phyloP scores from a whole-genome alignment of 2,329 filamentous ascomycete species.

The Sphaceloma murrayae region DNA sequence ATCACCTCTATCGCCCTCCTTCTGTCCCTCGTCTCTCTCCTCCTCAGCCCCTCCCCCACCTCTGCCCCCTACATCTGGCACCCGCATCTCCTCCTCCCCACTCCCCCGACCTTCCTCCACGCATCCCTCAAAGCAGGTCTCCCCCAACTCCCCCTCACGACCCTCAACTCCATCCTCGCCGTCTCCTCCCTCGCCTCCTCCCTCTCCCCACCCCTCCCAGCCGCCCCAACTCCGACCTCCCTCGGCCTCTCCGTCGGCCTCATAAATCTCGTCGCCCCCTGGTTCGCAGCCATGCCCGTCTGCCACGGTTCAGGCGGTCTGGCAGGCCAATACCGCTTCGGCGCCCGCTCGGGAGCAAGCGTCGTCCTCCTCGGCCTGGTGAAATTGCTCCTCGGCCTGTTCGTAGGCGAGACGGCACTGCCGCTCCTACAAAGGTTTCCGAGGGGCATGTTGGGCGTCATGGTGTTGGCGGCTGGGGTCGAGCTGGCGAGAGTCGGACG shows the following conservation, averaged over 20 bases:
- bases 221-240: conserved; percentile 59
- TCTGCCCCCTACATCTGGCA: conserved; percentile 47
- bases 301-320: conserved; percentile 89
- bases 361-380: conserved; percentile 67
- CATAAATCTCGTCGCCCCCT: conserved; percentile 79
- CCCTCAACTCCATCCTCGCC: conserved; percentile 36
- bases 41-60: conserved; percentile 55
- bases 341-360: conserved; percentile 76
- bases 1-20: conserved; percentile 86
- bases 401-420: conserved; percentile 66
- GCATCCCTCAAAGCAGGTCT: conserved; percentile 47
- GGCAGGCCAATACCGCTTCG: conserved; percentile 84
- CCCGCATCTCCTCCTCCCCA: conserved; percentile 55
- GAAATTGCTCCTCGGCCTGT: conserved; percentile 66
- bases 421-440: conserved; percentile 64
- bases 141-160: conserved; percentile 45
- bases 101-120: conserved; percentile 22
- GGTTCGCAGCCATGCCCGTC: conserved; percentile 91
- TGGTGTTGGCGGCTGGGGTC: conserved; percentile 81
- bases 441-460: conserved; percentile 65
- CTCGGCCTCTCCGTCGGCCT: conserved; percentile 70
- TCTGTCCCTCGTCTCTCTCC: conserved; percentile 40
- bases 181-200: conserved; percentile 70
- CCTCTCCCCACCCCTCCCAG: conserved; percentile 47
- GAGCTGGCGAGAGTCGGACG: conserved; percentile 59